Base-by-base conservation (phyloP, 305 asterid species). In the Fraxinus xanthoxyloides region DNA sequence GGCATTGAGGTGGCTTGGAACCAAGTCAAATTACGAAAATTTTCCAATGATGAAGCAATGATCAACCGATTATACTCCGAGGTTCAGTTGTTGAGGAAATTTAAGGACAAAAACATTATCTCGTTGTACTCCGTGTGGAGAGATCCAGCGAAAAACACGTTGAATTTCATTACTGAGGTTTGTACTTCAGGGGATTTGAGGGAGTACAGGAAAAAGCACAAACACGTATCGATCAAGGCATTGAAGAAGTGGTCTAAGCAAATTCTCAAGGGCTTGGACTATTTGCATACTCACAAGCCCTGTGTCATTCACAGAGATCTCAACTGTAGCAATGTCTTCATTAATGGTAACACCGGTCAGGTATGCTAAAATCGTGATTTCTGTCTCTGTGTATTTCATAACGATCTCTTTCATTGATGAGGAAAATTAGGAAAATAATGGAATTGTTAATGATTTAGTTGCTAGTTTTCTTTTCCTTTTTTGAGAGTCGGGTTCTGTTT, bases 1-100 rank as follows among this genome's bases (percentile, higher is more conserved):
- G 98, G 98, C 2, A 91, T 92, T 38, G 98, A 92, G 88, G 97
- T 94, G 54, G 98, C 98, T 1, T 94, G 97, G 98, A 94, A 94
- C 84, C 96, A 89, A 76, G 97, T 94, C 7, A 94, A 94, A 40
- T 43, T 92, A 31, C 83, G 91, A 4, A 84, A 87, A 81, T 92
- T 92, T 48, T 77, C 77, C 5, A 87, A 82, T 4, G 88, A 94
- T 74, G 91, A 87, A 24, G 77, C 81, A 15, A 89, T 89, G 92
- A 88, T 91, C 26, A 90, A 88, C 23, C 87, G 96, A 59, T 70
- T 91, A 70, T 86, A 79, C 79, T 89, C 95, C 0, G 97, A 94
- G 86, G 97, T 92, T 21, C 80, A 90, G 51, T 80, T 94, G 81
- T 81, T 94, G 40, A 63, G 89, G 80, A 54, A 87, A 1, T 79